phyloP scores from a whole-genome alignment of 495 filamentous ascomycete species.

The Aspergillus mulundensis region DNA sequence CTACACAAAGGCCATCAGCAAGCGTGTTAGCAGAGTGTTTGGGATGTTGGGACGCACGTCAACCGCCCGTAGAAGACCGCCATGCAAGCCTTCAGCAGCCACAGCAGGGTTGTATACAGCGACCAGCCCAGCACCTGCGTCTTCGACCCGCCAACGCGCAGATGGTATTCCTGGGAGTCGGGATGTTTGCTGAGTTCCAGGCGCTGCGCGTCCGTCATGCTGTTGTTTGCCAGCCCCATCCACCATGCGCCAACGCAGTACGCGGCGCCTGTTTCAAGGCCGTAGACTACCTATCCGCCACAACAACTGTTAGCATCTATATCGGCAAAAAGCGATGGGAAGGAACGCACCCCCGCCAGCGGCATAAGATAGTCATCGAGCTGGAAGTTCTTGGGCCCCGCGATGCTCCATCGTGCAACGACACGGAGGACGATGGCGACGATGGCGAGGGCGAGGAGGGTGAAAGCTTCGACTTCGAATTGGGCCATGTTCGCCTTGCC shows the following conservation, averaged over 20 bases:
- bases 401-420: constrained; percentile 46
- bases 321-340: background rate
- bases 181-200: constrained; percentile 28
- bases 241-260: constrained; percentile 46
- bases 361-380: constrained; percentile 60
- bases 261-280: constrained; percentile 42
- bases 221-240: constrained; percentile 50
- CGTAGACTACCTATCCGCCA: constrained; percentile 27
- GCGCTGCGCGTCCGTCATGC: constrained; percentile 50
- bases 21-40: background rate
- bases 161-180: constrained; percentile 38
- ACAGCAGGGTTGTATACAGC: constrained; percentile 53
- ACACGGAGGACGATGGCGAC: constrained; percentile 46
- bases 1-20: constrained; percentile 22
- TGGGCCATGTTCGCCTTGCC: constrained; percentile 5
- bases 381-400: constrained; percentile 48
- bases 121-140: constrained; percentile 57
- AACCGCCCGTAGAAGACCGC: constrained; percentile 58
- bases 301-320: background rate
- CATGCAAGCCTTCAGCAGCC: constrained; percentile 57
- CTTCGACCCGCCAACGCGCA: constrained; percentile 54
- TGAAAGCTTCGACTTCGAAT: constrained; percentile 51
- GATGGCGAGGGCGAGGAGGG: constrained; percentile 47
- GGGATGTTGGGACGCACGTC: constrained; percentile 43
- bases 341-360: constrained; percentile 41